Conservation (phyloP, 306 rosid genomes). For the Malus sylvestris region DNA sequence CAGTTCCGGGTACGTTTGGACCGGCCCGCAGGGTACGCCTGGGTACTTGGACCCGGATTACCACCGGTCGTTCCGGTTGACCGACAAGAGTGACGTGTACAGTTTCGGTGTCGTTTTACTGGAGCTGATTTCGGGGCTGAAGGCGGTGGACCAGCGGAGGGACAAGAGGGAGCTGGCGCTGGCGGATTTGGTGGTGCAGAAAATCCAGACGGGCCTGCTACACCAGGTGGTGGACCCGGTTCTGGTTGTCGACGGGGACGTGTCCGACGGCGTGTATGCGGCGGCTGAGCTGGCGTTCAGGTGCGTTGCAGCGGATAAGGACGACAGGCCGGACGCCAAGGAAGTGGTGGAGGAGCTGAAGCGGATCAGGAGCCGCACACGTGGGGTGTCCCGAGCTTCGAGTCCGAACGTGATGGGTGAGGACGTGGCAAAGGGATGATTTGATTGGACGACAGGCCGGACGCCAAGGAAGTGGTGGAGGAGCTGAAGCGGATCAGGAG, state of each 20-base stretch:
- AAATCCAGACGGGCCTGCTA: slow-evolving; percentile 79
- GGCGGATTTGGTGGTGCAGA: slow-evolving; percentile 76
- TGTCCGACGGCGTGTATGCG: slow-evolving; percentile 34
- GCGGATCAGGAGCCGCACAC: slow-evolving; percentile 37
- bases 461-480: slow-evolving; percentile 70
- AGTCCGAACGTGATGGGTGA: slow-evolving; percentile 13
- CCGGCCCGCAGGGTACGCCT: slow-evolving; percentile 96
- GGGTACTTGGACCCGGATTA: slow-evolving; percentile 96
- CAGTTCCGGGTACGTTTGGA: slow-evolving; percentile 64
- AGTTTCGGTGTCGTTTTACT: slow-evolving; percentile 84
- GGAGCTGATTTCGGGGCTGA: slow-evolving; percentile 69
- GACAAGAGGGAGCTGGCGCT: slow-evolving; percentile 73
- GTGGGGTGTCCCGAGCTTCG: slow-evolving; percentile 18
- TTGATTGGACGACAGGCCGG: slow-evolving; percentile 51
- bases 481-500: slow-evolving; percentile 52
- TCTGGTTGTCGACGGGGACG: slow-evolving; percentile 30
- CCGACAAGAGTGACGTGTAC: slow-evolving; percentile 94
- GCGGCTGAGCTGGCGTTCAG: slow-evolving; percentile 89
- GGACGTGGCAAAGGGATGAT: slow-evolving; percentile 31
- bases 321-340: slow-evolving; percentile 79
- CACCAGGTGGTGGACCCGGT: slow-evolving; percentile 66
- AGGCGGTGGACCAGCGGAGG: slow-evolving; percentile 70
- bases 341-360: slow-evolving; percentile 78
- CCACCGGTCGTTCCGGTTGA: slow-evolving; percentile 77
- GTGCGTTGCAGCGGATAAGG: slow-evolving; percentile 88